These are phyloP conservation scores for Ziziphus jujuba DNA, from an alignment of 306 rosid species.

Conservation along the genomic window DNA sequence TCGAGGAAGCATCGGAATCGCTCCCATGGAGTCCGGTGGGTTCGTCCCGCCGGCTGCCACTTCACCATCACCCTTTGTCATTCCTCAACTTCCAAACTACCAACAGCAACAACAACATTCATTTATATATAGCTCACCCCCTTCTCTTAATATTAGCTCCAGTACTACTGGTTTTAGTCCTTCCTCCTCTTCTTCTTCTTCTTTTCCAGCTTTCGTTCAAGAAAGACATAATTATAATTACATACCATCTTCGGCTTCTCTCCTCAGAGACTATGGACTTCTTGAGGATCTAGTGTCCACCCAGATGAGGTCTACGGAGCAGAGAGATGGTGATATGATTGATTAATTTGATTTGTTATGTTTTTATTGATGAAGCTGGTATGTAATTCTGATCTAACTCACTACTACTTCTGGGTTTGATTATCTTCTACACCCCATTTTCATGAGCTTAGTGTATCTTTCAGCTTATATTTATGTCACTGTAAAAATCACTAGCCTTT, in stretches of 20 bases:
- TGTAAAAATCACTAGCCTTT: neutral
- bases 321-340: constrained; percentile 15
- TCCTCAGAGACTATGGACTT: constrained; percentile 70
- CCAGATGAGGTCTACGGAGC: constrained; percentile 51
- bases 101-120: constrained; percentile 29
- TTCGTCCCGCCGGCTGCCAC: constrained; percentile 24
- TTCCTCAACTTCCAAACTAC: neutral
- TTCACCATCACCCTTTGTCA: neutral
- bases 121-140: constrained; percentile 32
- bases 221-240: constrained; percentile 16
- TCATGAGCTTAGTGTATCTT: neutral
- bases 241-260: constrained; percentile 19
- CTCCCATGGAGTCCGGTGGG: constrained; percentile 14
- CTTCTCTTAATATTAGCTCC: constrained; percentile 35
- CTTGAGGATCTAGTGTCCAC: constrained; percentile 75
- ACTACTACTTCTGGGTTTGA: neutral
- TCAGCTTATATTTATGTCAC: too few relatives aligned
- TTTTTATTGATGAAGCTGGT: neutral
- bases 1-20: constrained; percentile 45
- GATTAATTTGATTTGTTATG: constrained; percentile 1
- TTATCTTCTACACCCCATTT: neutral
- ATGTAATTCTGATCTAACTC: neutral
- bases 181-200: constrained; percentile 18
- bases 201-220: constrained; percentile 32
- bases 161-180: constrained; percentile 4